phyloP scores from a whole-genome alignment of 805 yeast genomes.

The Ogataea methanolica region DNA sequence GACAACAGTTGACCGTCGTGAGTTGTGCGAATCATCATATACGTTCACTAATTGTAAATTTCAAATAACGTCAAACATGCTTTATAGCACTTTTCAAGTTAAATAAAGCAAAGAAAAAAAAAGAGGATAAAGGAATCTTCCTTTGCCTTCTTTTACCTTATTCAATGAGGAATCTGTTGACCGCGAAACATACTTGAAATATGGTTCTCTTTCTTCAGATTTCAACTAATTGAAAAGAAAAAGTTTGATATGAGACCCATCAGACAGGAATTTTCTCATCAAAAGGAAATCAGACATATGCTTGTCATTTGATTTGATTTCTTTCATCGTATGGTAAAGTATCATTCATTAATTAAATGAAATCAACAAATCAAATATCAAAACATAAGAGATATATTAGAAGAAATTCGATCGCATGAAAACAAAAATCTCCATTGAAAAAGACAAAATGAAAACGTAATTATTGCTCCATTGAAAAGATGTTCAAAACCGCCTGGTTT shows the following conservation, averaged over 20 bases:
- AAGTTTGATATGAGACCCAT: constrained; percentile 24
- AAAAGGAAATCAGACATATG: constrained; percentile 84
- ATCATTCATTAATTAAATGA: neutral
- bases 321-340: constrained; percentile 54
- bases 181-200: too few species aligned
- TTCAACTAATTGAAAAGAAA: neutral
- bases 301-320: constrained; percentile 74
- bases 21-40: constrained; percentile 39
- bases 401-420: neutral
- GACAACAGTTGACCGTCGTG: constrained; percentile 42
- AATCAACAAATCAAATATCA: neutral
- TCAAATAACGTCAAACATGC: neutral
- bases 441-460: neutral
- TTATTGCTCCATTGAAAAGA: neutral
- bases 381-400: neutral
- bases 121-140: neutral
- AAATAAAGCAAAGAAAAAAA: neutral
- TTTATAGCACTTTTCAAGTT: neutral
- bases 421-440: constrained; percentile 1
- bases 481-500: constrained; percentile 8
- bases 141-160: neutral
- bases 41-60: constrained; percentile 14
- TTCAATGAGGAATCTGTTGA: neutral
- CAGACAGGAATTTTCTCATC: constrained; percentile 66
- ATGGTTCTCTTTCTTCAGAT: too few species aligned